A percentile compares a stretch with the other conserved stretches of the same genome.
These are phyloP conservation scores for Colletotrichum costaricense DNA, from an alignment of 2,329 filamentous ascomycete genomes.

Conservation along the genomic window DNA sequence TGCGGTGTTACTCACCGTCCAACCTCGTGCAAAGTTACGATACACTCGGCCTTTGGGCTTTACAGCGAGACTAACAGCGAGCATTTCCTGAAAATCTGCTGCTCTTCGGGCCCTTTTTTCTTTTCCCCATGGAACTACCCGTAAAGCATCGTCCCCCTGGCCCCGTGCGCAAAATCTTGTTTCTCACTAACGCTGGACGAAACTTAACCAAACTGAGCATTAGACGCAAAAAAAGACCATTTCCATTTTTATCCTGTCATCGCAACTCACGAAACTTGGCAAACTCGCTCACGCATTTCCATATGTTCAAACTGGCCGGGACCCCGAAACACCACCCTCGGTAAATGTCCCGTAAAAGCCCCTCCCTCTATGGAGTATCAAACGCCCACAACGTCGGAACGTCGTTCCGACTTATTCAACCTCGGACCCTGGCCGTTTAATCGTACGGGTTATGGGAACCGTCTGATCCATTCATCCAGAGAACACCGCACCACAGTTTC, in stretches of 20 bases:
- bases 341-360: not conserved
- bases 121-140: not conserved
- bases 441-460: not conserved
- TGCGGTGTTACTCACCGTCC: not conserved
- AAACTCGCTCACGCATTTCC: not conserved
- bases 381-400: not conserved
- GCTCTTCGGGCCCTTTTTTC: not conserved
- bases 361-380: not conserved
- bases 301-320: not conserved
- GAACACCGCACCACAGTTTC: not conserved
- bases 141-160: not conserved
- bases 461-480: not conserved
- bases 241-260: not conserved
- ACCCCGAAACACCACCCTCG: not conserved
- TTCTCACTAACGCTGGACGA: not conserved
- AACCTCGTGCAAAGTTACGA: not conserved
- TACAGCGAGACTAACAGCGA: slow-evolving; percentile 14
- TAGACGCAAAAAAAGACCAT: not conserved
- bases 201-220: not conserved
- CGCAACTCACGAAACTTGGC: not conserved
- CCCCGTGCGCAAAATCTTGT: not conserved
- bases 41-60: not conserved
- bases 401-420: not conserved
- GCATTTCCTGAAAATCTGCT: not conserved
- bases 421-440: not conserved